These are phyloP conservation scores for Meyerozyma smithsonii DNA, from an alignment of 1,139 yeast species.

Conservation along the genomic window DNA sequence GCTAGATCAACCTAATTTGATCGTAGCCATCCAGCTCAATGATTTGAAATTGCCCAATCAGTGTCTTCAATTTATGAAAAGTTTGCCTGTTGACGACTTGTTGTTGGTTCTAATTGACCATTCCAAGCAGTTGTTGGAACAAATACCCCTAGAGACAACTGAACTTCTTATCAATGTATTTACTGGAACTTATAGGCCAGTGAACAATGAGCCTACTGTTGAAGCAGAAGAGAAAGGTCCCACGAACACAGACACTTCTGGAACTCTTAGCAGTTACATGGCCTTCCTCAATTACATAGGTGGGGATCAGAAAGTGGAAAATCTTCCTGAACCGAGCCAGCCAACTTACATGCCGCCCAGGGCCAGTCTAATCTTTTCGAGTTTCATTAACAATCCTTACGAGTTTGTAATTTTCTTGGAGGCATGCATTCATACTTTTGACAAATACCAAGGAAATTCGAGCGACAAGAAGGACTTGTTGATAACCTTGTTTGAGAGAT, in stretches of 20 bases:
- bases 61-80: constrained; percentile 63
- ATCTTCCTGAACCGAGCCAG: constrained; percentile 8
- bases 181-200: constrained; percentile 74
- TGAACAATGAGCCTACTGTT: constrained; percentile 8
- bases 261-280: constrained; percentile 57
- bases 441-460: constrained; percentile 65
- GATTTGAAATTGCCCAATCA: constrained; percentile 61
- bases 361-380: constrained; percentile 81
- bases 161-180: constrained; percentile 78
- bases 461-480: constrained; percentile 69
- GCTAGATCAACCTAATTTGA: constrained; percentile 67
- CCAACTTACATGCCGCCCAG: constrained; percentile 91
- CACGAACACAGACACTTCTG: constrained; percentile 7
- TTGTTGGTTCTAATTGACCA: constrained; percentile 64
- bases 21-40: constrained; percentile 71
- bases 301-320: constrained; percentile 10
- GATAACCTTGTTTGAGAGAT: constrained; percentile 78
- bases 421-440: constrained; percentile 81
- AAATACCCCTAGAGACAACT: constrained; percentile 77
- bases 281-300: constrained; percentile 65
- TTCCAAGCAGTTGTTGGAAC: constrained; percentile 61
- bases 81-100: constrained; percentile 74
- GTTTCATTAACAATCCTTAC: constrained; percentile 77
- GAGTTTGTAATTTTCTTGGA: constrained; percentile 93
- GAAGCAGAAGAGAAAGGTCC: constrained; percentile 8